Percentiles rank a stretch among this genome's conserved stretches.
Conservation (phyloP, 345 rosid species). For the Acer saccharum region DNA sequence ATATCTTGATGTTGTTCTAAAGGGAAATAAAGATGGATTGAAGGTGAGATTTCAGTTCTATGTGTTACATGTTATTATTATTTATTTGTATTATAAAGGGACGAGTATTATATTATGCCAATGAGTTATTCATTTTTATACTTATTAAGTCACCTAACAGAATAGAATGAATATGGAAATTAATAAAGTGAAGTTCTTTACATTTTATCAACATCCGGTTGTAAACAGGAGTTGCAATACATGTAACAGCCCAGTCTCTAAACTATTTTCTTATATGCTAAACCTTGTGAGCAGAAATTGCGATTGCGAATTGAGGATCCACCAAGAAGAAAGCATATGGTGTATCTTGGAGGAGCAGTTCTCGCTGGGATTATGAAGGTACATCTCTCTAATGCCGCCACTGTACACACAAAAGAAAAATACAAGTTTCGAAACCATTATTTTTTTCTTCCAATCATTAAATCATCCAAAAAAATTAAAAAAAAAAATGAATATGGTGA, state of each 20-base stretch:
- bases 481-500: neutral
- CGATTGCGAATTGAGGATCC: conserved; percentile 92
- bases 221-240: conserved; percentile 12
- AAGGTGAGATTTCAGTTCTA: conserved; percentile 50
- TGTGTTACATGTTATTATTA: neutral
- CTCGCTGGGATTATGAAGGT: conserved; percentile 99
- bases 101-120: neutral
- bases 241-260: neutral
- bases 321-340: conserved; percentile 99
- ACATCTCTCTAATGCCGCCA: conserved; percentile 7
- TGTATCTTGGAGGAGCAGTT: conserved; percentile 96
- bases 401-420: neutral
- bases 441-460: neutral
- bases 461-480: conserved; percentile 1
- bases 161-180: conserved; percentile 4
- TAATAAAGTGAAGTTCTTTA: neutral
- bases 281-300: conserved; percentile 58
- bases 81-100: neutral
- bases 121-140: neutral
- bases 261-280: conserved; percentile 6
- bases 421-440: neutral
- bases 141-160: neutral
- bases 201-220: neutral
- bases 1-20: conserved; percentile 84
- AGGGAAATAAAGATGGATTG: conserved; percentile 96